phyloP scores from a whole-genome alignment of 2,329 filamentous ascomycete species.

The Kalaharituber pfeilii region DNA sequence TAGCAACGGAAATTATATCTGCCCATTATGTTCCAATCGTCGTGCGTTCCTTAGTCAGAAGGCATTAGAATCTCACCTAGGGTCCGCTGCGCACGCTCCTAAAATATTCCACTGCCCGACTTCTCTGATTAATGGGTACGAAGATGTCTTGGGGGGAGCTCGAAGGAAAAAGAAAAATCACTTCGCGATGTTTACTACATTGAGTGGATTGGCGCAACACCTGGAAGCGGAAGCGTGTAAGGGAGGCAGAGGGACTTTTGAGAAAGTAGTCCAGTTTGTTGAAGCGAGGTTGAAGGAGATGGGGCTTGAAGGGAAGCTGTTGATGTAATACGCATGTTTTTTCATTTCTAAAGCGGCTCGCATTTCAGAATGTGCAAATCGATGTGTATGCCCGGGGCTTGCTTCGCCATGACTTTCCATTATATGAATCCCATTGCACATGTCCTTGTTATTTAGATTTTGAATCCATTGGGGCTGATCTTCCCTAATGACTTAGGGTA shows the following conservation, averaged over 20 bases:
- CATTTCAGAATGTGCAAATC: no score
- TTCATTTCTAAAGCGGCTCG: no score
- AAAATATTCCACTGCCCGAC: slow-evolving; percentile 6
- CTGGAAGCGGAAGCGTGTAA: slow-evolving; percentile 7
- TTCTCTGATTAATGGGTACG: background rate
- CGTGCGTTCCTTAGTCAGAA: background rate
- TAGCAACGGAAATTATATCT: background rate
- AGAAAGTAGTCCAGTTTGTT: slow-evolving; percentile 4
- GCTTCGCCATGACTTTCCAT: no score
- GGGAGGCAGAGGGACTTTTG: background rate
- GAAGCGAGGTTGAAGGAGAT: slow-evolving; percentile 5
- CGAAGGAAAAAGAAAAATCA: background rate
- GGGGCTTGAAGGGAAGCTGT: no score
- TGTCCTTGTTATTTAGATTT: no score
- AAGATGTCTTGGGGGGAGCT: no score
- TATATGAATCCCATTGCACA: no score
- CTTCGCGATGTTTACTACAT: background rate
- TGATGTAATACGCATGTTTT: no score
- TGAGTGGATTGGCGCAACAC: slow-evolving; percentile 3
- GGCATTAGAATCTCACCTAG: slow-evolving; percentile 2
- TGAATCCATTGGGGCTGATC: no score
- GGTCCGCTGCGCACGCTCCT: slow-evolving; percentile 2
- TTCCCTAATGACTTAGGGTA: no score
- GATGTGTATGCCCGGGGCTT: no score
- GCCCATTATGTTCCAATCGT: background rate